Percentiles rank a stretch among this genome's conserved stretches.
Evolutionary conservation across 805 yeast species (phyloP).

Genomic region (Sugiyamaella mastotermitis): DNA sequence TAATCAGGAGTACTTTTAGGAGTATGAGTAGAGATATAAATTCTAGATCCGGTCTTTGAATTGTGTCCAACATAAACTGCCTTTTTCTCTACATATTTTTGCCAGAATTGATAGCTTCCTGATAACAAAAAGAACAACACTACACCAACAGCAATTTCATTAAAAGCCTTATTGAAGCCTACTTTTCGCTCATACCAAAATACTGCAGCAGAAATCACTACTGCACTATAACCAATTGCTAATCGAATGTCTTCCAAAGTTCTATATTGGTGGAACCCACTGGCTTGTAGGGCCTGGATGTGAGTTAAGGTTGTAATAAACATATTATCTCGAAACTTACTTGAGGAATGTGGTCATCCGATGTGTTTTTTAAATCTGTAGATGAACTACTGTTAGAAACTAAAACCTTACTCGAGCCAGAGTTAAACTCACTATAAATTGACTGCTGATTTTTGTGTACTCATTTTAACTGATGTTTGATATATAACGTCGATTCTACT

Average conservation of each 20-base stretch:
- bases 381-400: constrained; percentile 22
- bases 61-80: constrained; percentile 26
- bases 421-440: constrained; percentile 19
- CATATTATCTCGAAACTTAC: constrained; percentile 13
- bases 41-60: constrained; percentile 3
- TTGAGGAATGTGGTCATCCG: constrained; percentile 27
- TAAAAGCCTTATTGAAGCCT: constrained; percentile 28
- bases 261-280: constrained; percentile 25
- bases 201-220: constrained; percentile 26
- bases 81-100: constrained; percentile 22
- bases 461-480: too few relatives aligned
- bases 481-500: too few relatives aligned
- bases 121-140: constrained; percentile 25
- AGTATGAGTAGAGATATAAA: background rate
- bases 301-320: too few relatives aligned
- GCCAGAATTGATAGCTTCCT: constrained; percentile 22
- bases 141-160: constrained; percentile 25
- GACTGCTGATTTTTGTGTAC: constrained; percentile 11
- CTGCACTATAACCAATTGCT: constrained; percentile 26
- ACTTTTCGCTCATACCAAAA: constrained; percentile 24
- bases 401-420: background rate
- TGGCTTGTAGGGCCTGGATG: constrained; percentile 20
- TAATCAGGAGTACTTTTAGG: constrained; percentile 18
- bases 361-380: constrained; percentile 25
- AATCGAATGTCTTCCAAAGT: constrained; percentile 24